Conservation (phyloP, 345 rosid species). For the Citrus medica region DNA sequence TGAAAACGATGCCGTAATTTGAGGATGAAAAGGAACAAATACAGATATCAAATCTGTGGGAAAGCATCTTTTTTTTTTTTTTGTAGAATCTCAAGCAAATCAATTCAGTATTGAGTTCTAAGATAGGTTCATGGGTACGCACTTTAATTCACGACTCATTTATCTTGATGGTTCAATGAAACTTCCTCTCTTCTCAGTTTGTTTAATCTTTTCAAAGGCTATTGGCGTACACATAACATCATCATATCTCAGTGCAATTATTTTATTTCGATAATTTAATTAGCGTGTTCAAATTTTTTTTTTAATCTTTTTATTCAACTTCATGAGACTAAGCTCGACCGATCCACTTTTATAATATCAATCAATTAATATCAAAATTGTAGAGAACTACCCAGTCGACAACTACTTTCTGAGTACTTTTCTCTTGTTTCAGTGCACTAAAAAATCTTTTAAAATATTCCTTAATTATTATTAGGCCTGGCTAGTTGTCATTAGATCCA, state of each 20-base stretch:
- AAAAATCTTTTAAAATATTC: background rate
- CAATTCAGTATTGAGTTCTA: background rate
- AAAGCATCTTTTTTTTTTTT: background rate
- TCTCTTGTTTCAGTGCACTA: background rate
- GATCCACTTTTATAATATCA: too few relatives aligned
- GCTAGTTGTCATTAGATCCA: too few relatives aligned
- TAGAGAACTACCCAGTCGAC: background rate
- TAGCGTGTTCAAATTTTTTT: too few relatives aligned
- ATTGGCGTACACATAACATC: conserved; percentile 2
- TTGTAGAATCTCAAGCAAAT: background rate
- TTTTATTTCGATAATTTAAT: background rate
- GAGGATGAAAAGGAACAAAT: background rate
- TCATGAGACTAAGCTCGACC: background rate
- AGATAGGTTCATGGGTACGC: background rate
- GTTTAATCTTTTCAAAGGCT: background rate
- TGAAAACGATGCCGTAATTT: conserved; percentile 10
- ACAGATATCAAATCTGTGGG: background rate
- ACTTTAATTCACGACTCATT: background rate
- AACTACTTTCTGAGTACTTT: background rate
- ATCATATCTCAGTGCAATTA: conserved; percentile 7
- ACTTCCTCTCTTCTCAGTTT: background rate
- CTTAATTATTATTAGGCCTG: too few relatives aligned
- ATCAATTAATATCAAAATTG: background rate
- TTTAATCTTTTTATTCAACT: background rate
- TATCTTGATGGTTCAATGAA: background rate